These are phyloP conservation scores for Ustilago lituana DNA, from an alignment of 1,284 basidiomycete species.

Conservation along the genomic window DNA sequence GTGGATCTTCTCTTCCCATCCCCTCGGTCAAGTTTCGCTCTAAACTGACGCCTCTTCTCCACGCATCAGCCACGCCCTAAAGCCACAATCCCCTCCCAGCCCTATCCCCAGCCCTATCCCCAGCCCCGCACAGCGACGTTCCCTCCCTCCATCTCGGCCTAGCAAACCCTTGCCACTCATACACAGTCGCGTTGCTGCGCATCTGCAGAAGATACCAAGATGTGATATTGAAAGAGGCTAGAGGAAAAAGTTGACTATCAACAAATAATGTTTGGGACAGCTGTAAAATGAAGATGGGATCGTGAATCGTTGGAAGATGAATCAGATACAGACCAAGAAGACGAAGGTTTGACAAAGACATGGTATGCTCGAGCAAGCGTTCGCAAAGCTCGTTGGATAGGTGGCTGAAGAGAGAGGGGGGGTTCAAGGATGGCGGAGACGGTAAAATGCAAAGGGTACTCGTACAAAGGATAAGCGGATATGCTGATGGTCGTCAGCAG, in stretches of 20 bases:
- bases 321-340: conserved; percentile 16
- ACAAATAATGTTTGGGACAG: no score
- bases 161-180: no score
- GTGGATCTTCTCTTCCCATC: conserved; percentile 3
- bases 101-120: no score
- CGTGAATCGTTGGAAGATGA: background rate
- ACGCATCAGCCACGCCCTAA: no score
- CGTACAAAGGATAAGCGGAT: conserved; percentile 20
- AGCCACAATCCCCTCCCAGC: conserved; percentile 2
- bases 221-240: no score
- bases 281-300: background rate
- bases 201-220: no score
- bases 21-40: conserved; percentile 4
- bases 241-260: no score
- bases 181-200: no score
- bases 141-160: background rate
- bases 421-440: background rate
- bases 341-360: background rate
- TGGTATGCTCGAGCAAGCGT: background rate
- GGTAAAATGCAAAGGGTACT: conserved; percentile 13
- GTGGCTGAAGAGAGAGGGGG: background rate
- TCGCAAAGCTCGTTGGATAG: background rate
- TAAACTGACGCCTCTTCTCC: background rate
- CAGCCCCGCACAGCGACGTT: no score
- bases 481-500: background rate